Conservation (phyloP, 140 eudicot genomes). For the Senecio squalidus region DNA sequence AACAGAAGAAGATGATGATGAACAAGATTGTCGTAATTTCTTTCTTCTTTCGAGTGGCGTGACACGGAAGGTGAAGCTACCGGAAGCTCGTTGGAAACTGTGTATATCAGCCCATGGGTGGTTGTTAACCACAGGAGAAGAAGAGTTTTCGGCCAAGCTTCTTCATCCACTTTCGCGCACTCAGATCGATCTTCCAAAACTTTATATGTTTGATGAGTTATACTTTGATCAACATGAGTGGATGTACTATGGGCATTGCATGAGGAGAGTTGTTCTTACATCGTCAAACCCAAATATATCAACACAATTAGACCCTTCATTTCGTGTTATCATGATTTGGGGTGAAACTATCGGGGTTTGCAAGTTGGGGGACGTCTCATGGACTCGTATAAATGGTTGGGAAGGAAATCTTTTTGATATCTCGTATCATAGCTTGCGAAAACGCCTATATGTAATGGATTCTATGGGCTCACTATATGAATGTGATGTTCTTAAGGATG, state of each 20-base stretch:
- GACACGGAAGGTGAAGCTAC: constrained; percentile 11
- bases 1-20: neutral
- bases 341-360: constrained; percentile 27
- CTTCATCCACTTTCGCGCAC: constrained; percentile 19
- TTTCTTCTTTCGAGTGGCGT: constrained; percentile 17
- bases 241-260: constrained; percentile 18
- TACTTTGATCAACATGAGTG: constrained; percentile 23
- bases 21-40: neutral
- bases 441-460: constrained; percentile 16
- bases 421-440: constrained; percentile 8
- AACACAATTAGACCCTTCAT: neutral
- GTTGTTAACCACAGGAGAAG: constrained; percentile 22
- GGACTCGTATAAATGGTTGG: constrained; percentile 23
- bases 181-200: constrained; percentile 28
- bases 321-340: constrained; percentile 32
- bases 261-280: constrained; percentile 21
- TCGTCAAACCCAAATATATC: constrained; percentile 25
- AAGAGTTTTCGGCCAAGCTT: constrained; percentile 22
- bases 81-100: constrained; percentile 26
- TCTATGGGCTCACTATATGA: constrained; percentile 17
- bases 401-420: constrained; percentile 19
- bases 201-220: constrained; percentile 23
- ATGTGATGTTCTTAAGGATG: constrained; percentile 9
- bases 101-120: constrained; percentile 31
- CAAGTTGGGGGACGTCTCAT: constrained; percentile 10